Base-by-base conservation (phyloP, 2,329 filamentous ascomycete genomes). In the Aspergillus sp. region DNA sequence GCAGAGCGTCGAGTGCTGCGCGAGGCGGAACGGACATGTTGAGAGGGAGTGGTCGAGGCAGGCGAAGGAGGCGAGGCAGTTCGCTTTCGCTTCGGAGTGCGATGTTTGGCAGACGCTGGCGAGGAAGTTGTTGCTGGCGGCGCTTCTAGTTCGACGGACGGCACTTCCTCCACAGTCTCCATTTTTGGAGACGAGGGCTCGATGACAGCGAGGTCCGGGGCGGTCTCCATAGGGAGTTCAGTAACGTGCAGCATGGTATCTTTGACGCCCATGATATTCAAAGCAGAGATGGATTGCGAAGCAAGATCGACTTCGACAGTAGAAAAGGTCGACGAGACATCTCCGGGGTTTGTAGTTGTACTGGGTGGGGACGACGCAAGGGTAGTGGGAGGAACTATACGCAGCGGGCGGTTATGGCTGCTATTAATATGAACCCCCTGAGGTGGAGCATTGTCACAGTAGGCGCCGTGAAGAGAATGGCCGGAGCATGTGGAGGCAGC, bases 11-110 rank as follows among this genome's bases (percentile, higher is more conserved):
- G 69, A 3, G 72, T 73, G 49, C 71, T 75, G 49, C 70, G 69
- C 39, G 74, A 77, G 2, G 67, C 63, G n/a, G 74, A 74, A 22
- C 71, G 73, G 50, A 63, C 69, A 56, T 71, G 66, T 5, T 61
- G 62, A 18, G 22, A 18, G 16, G 58, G 58, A 9, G 69, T 65
- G 45, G 65, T 67, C 0, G 71, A 67, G 2, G 65, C 66, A n/a
- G 73, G 71, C 2, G 73, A 71, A 46, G 73, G 66, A 22, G 72
- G 68, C 2, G 74, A 75, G 2, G 59, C 57, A 20, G 71, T 65
- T 42, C 66, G 63, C 59, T 67, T 66, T 18, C 63, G 58, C 32
- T 65, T 66, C 9, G 66, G 54, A 14, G 61, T 58, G 14, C 54
- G 64, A 55, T 47, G 59, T 12, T 42, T 50, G 47, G 52, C 32